These are phyloP conservation scores for Rhodotorula sp. DNA, from an alignment of 1,284 basidiomycete genomes.

Conservation along the genomic window DNA sequence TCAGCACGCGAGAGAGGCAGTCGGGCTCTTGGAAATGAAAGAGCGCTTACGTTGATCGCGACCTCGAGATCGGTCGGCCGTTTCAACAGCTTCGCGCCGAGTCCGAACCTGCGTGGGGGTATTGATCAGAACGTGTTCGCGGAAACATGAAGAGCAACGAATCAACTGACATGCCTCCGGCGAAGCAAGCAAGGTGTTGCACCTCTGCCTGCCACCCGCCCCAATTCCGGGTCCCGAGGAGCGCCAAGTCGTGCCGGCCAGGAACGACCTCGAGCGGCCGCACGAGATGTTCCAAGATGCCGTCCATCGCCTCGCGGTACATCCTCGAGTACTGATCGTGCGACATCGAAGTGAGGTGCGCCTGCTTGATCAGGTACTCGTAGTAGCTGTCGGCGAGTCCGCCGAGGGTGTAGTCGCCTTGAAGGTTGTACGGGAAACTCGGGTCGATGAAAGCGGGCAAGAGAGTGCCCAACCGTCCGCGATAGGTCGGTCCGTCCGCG, in stretches of 20 bases:
- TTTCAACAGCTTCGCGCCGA: conserved; percentile 55
- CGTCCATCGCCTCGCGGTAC: conserved; percentile 54
- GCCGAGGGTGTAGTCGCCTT: conserved; percentile 52
- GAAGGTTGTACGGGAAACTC: conserved; percentile 34
- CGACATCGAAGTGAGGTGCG: conserved; percentile 29
- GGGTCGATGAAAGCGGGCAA: conserved; percentile 51
- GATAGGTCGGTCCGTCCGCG: background rate
- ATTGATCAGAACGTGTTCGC: too few relatives aligned
- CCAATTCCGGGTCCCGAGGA: conserved; percentile 41
- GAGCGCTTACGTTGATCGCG: conserved; percentile 29
- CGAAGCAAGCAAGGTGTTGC: conserved; percentile 56
- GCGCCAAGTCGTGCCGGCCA: conserved; percentile 48
- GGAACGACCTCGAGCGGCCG: conserved; percentile 52
- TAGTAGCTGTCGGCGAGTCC: conserved; percentile 56
- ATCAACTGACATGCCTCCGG: conserved; percentile 54
- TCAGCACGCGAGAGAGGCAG: background rate
- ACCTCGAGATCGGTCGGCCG: conserved; percentile 52
- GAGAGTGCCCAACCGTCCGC: conserved; percentile 46
- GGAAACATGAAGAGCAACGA: background rate
- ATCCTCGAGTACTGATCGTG: conserved; percentile 53
- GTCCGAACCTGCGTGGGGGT: conserved; percentile 47
- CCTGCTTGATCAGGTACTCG: conserved; percentile 54
- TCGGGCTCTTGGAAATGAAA: background rate
- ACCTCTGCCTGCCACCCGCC: conserved; percentile 31
- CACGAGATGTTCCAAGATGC: conserved; percentile 52